Base-by-base conservation (phyloP, 306 rosid genomes). In the Arachis stenosperma region DNA sequence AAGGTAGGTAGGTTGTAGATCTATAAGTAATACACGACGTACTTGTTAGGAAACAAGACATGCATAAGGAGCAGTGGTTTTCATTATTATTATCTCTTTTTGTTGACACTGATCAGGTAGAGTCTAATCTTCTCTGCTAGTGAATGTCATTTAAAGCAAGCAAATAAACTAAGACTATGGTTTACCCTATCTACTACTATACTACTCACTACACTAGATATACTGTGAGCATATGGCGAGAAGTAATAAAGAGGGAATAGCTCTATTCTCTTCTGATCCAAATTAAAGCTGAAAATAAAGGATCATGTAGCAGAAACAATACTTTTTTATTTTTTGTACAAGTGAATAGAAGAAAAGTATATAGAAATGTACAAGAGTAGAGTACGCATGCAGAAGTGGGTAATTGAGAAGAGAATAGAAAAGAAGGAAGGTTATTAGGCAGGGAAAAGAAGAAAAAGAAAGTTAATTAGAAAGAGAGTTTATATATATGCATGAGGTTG, bases 111-210 rank as follows among this genome's bases (percentile, higher is more conserved):
- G 37, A 33, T 33, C 37, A 33, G 37, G 37, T 33, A 33, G 37
- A 33, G 37, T 33, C 37, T 33, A 33, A 33, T 33, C 37, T 33
- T 33, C 64, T 56, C 6, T 50, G 44, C 56, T 70, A 56, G 56
- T 71, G 65, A 53, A 29, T 71, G 52, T 22, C 48, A 59, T 43
- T 73, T 73, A 61, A 73, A 73, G 61, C 42, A 37, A 54, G 58
- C 77, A 70, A 62, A 51, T 0, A 33, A 33, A 33, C 37, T 33
- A 33, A 33, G 2, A 33, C 37, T 33, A 33, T 33, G 37, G 37
- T 33, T 33, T 33, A 33, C 37, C 37, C 37, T 33, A 33, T 33
- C 37, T 33, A 33, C 37, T 33, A 33, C 37, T 33, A 33, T 33
- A 33, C 37, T 33, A 33, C 4, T 2, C 37, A 33, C 37, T 33